Evolutionary conservation across 2,329 filamentous ascomycete species (phyloP).

Genomic region (Xylariaceae sp.): DNA sequence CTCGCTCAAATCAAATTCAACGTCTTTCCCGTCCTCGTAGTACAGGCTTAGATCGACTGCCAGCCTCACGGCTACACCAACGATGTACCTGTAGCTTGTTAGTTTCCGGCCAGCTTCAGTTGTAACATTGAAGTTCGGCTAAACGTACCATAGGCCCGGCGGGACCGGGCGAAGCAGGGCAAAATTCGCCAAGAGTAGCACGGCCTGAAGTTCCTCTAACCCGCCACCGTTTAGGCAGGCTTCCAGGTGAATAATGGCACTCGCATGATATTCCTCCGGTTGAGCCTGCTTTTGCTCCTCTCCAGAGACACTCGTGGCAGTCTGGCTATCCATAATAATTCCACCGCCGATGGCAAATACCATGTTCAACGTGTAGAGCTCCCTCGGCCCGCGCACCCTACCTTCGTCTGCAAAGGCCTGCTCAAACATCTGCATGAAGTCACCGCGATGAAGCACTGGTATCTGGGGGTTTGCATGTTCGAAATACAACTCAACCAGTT

Average conservation of each 20-base stretch:
- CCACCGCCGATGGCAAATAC: conserved; percentile 94
- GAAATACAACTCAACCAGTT: conserved; percentile 81
- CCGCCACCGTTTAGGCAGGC: conserved; percentile 85
- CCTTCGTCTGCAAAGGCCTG: conserved; percentile 69
- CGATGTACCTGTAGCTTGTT: conserved; percentile 65
- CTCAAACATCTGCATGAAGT: conserved; percentile 87
- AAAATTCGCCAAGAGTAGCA: conserved; percentile 84
- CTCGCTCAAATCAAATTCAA: conserved; percentile 56
- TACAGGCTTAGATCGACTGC: conserved; percentile 90
- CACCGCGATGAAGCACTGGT: conserved; percentile 80
- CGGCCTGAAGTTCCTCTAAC: conserved; percentile 88
- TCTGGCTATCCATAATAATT: conserved; percentile 70
- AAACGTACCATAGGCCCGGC: conserved; percentile 73
- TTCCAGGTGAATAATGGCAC: conserved; percentile 87
- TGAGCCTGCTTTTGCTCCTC: conserved; percentile 54
- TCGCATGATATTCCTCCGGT: conserved; percentile 94
- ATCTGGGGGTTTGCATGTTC: conserved; percentile 96
- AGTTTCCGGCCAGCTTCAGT: not conserved
- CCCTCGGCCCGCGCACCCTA: conserved; percentile 65
- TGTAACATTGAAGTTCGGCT: not conserved
- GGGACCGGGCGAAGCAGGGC: conserved; percentile 86
- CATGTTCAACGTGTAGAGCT: conserved; percentile 94
- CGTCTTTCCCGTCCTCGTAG: conserved; percentile 76
- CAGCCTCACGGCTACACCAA: conserved; percentile 84
- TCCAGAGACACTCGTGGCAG: conserved; percentile 37